A percentile compares a stretch with the other conserved stretches of the same genome.
Evolutionary conservation across 257 asterid species (phyloP).

Genomic region (Solanum tarijense): DNA sequence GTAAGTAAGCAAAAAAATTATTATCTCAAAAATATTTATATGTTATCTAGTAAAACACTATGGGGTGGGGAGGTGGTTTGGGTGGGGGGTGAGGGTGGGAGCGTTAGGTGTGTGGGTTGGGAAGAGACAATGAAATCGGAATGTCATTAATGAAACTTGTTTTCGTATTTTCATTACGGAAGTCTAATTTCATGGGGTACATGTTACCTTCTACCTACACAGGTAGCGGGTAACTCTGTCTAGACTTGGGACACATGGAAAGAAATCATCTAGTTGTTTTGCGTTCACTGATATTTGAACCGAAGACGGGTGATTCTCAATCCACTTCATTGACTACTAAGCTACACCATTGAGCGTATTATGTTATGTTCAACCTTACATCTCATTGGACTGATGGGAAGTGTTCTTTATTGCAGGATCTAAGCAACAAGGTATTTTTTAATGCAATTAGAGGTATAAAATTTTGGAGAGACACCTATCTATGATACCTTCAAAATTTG

Average conservation of each 20-base stretch:
- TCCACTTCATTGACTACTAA: not conserved
- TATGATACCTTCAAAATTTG: not conserved
- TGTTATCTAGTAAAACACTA: not conserved
- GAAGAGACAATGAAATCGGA: not conserved
- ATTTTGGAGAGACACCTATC: not conserved
- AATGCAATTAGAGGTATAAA: slow-evolving; percentile 64
- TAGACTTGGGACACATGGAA: not conserved
- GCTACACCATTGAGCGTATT: not conserved
- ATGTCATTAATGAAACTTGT: not conserved
- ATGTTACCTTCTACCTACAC: too few relatives aligned
- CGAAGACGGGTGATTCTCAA: not conserved
- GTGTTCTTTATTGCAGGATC: slow-evolving; percentile 35
- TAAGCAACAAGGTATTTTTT: slow-evolving; percentile 45
- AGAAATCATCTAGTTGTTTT: not conserved
- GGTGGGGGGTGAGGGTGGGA: not conserved
- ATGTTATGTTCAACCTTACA: not conserved
- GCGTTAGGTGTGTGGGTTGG: not conserved
- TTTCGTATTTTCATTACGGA: not conserved
- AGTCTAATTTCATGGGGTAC: not conserved
- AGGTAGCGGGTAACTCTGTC: not conserved
- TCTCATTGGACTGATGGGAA: not conserved
- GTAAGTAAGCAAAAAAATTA: not conserved
- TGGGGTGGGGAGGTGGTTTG: not conserved
- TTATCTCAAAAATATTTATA: not conserved
- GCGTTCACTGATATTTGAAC: not conserved